Evolutionary conservation across 169 alveolate species (phyloP), one percentile per base, ranked within the genome.

Genomic region (Plasmodium fragile): DNA sequence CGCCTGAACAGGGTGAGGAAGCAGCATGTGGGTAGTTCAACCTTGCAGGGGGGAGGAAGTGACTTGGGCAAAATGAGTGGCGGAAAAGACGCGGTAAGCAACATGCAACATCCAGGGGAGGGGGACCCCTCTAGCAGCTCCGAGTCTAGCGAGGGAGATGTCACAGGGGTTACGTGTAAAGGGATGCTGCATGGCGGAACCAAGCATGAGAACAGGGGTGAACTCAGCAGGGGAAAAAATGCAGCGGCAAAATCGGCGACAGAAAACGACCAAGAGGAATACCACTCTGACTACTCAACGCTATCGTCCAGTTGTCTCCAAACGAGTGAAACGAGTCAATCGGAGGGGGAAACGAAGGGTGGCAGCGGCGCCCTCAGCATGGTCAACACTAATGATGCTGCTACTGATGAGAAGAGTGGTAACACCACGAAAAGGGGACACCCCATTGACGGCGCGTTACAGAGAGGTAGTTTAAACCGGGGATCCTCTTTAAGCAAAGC

Each of bases 281-380:
- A 22, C 49, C 77, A 53, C 39, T 65, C 83, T 8, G 78, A 71
- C 0, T 83, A 83, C 55, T 28, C 92, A 39, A 71, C 72, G 11
- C 22, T 49, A 59, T 49, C 92, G 13, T 83, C 93, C 18, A 85
- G 80, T 7, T 73, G 83, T 32, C 32, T 75, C 5, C 71, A 49
- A 32, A 49, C 93, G 39, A 73, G 85, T 53, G 93, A 85, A n/a
- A 41, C 83, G 22, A 85, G 93, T 73, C 79, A 34, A 0, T 32
- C n/a, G 3, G 69, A 69, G 4, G 80, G 25, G 18, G 41, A 36
- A 32, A 13, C 49, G 28, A 5, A 59, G 43, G 39, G 28, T 8
- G 43, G 49, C 30, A 30, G 18, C 30, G 45, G 18, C 25, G 59
- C 59, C 5, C 22, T 49, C 22, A 7, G 16, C 11, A 2, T 49